phyloP scores from a whole-genome alignment of 768 basidiomycete species.

The Chlorophyllum brunneum region DNA sequence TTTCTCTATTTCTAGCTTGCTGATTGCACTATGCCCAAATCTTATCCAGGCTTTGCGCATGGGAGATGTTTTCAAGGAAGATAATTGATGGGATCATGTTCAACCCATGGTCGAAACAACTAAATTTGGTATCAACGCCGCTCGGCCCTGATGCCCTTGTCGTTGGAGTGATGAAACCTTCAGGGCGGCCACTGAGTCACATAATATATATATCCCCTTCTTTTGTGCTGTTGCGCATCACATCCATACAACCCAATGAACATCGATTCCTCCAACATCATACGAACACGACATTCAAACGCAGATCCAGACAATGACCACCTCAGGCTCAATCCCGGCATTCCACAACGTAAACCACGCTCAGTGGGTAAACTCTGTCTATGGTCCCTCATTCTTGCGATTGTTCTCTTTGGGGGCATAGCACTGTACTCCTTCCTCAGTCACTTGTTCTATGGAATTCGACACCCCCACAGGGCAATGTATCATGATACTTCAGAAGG shows the following conservation, averaged over 20 bases:
- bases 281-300: background rate
- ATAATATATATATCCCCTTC: too few relatives aligned
- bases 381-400: background rate
- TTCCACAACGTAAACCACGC: slow-evolving; percentile 7
- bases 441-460: background rate
- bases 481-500: slow-evolving; percentile 1
- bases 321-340: slow-evolving; percentile 8
- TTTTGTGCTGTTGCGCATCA: too few relatives aligned
- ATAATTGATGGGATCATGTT: too few relatives aligned
- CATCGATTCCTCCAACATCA: background rate
- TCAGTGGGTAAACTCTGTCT: slow-evolving; percentile 8
- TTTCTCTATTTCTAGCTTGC: background rate
- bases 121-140: too few relatives aligned
- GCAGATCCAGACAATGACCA: background rate
- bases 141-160: too few relatives aligned
- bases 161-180: too few relatives aligned
- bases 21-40: background rate
- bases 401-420: background rate
- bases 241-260: too few relatives aligned
- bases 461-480: slow-evolving; percentile 4
- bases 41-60: too few relatives aligned
- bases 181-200: too few relatives aligned
- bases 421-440: background rate
- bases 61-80: too few relatives aligned
- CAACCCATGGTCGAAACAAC: too few relatives aligned